Percentiles rank a stretch among this genome's conserved stretches.
Conservation (phyloP, 2,329 filamentous ascomycete species). For the Cercospora zeae-maydis region DNA sequence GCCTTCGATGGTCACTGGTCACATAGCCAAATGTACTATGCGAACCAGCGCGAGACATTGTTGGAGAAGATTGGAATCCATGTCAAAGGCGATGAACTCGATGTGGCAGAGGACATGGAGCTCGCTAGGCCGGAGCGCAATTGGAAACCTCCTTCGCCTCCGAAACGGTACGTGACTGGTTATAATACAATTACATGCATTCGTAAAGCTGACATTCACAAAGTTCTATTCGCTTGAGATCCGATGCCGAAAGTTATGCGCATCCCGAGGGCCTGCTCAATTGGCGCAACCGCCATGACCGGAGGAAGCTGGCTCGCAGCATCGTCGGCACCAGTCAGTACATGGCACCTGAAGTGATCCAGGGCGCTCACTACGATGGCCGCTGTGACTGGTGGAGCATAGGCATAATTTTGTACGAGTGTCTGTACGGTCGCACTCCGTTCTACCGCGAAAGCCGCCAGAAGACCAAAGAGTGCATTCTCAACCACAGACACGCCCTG, state of each 20-base stretch:
- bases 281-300: slow-evolving; percentile 48
- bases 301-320: slow-evolving; percentile 72
- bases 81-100: slow-evolving; percentile 69
- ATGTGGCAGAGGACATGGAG: slow-evolving; percentile 52
- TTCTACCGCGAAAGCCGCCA: slow-evolving; percentile 80
- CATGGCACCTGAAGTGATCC: slow-evolving; percentile 93
- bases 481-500: slow-evolving; percentile 68
- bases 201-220: not conserved
- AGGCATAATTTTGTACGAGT: slow-evolving; percentile 91
- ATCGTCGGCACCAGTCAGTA: slow-evolving; percentile 96
- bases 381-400: slow-evolving; percentile 97
- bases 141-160: not conserved
- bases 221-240: not conserved
- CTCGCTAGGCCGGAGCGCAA: not conserved
- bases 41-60: slow-evolving; percentile 73
- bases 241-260: slow-evolving; percentile 27
- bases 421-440: slow-evolving; percentile 85
- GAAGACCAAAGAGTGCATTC: slow-evolving; percentile 80
- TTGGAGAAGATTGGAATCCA: slow-evolving; percentile 71
- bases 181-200: no score
- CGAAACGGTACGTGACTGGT: not conserved
- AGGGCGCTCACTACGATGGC: slow-evolving; percentile 79
- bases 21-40: slow-evolving; percentile 84
- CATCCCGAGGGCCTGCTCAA: slow-evolving; percentile 38
- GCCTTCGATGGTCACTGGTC: slow-evolving; percentile 95